Evolutionary conservation across 306 rosid genomes (phyloP), one percentile per base, ranked within the genome.

Genomic region (Corylus heterophylla): DNA sequence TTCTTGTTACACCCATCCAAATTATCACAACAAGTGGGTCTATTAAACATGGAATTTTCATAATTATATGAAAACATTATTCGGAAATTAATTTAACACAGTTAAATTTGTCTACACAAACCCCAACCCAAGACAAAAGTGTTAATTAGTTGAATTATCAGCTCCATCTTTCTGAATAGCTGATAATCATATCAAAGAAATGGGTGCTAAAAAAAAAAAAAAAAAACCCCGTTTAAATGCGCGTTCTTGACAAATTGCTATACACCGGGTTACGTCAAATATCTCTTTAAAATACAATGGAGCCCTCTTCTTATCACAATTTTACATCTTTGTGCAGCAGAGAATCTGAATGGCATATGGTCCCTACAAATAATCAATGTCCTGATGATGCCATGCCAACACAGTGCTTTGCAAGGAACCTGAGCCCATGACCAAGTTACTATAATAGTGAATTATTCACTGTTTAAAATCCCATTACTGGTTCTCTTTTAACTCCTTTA

Each of bases 351-450:
- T 58, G 52, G 74, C 76, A 62, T 13, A 73, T 73, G 69, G 71
- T 29, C 59, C 73, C 66, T 74, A 51, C 51, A 39, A 52, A 73
- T 22, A 35, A 63, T 67, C 72, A 27, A 49, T 73, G 78, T 79
- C 68, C 66, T 67, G 52, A 68, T 72, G 22, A 79, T 77, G 80
- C 77, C 63, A 79, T 77, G 80, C 77, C 63, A 73, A 73, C 73
- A 55, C 45, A 67, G 63, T 42, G 54, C 58, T 73, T 10, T 7
- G 80, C 64, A 73, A 75, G 80, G 77, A 80, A 77, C 72, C 83
- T 75, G 51, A 67, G 20, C 50, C 35, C 25, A 67, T 37, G 47
- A 67, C 8, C 42, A 39, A 64, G 70, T 35, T 42, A 39, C 14
- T 42, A 67, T 67, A 18, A n/a, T 39, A 42, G 7, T 39, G 50